A percentile compares a stretch with the other conserved stretches of the same genome.
Evolutionary conservation across 2,329 filamentous ascomycete genomes (phyloP).

Genomic region (Aspergillus costaricaensis): DNA sequence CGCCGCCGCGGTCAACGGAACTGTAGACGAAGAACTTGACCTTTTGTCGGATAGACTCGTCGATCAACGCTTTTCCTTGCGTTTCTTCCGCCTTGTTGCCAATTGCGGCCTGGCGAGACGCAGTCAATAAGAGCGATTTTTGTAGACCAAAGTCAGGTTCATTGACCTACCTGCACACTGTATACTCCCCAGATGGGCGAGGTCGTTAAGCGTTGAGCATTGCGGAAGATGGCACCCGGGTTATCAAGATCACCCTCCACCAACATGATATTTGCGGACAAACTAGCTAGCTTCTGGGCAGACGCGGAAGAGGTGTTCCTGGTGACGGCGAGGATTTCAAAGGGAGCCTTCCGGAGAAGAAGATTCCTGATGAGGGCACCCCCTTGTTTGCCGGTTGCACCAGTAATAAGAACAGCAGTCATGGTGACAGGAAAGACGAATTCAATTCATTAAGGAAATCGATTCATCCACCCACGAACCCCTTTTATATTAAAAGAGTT

Average conservation of each 20-base stretch:
- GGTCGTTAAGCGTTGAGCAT: slow-evolving; percentile 40
- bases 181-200: slow-evolving; percentile 61
- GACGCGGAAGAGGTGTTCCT: slow-evolving; percentile 55
- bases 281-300: slow-evolving; percentile 51
- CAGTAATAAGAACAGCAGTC: slow-evolving; percentile 13
- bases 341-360: slow-evolving; percentile 30
- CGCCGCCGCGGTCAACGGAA: slow-evolving; percentile 63
- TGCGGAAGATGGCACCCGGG: slow-evolving; percentile 51
- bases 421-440: slow-evolving; percentile 16
- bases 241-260: slow-evolving; percentile 62
- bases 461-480: too few relatives aligned
- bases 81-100: neutral
- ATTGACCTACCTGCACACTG: slow-evolving; percentile 55
- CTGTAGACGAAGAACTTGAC: slow-evolving; percentile 66
- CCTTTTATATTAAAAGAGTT: too few relatives aligned
- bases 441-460: too few relatives aligned
- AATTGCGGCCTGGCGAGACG: neutral
- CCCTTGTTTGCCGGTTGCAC: slow-evolving; percentile 37
- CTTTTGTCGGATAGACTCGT: slow-evolving; percentile 53
- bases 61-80: neutral
- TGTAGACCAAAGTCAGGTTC: neutral
- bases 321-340: slow-evolving; percentile 62
- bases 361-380: slow-evolving; percentile 38
- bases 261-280: slow-evolving; percentile 54
- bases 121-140: neutral